These are phyloP conservation scores for Lizonia empirigonia DNA, from an alignment of 2,329 filamentous ascomycete genomes.

Conservation along the genomic window DNA sequence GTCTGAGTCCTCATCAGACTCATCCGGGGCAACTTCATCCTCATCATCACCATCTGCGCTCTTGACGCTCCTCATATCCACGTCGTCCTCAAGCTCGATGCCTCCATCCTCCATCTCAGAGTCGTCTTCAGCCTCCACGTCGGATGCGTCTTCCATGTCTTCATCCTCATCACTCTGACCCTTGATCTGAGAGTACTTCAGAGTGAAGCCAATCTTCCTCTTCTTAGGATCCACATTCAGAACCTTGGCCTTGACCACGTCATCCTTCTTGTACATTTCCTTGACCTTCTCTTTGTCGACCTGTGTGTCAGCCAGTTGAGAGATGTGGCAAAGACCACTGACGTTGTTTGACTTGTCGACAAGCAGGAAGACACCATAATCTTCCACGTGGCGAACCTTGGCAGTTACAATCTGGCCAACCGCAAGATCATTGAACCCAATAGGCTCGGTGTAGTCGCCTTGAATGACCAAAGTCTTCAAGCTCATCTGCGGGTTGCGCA, in stretches of 20 bases:
- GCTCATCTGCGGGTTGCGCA: slow-evolving; percentile 80
- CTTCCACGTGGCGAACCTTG: slow-evolving; percentile 89
- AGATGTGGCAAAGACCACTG: slow-evolving; percentile 90
- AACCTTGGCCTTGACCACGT: slow-evolving; percentile 90
- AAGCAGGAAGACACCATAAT: slow-evolving; percentile 93
- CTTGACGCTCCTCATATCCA: slow-evolving; percentile 54
- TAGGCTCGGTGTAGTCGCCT: slow-evolving; percentile 73
- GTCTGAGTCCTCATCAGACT: slow-evolving; percentile 42
- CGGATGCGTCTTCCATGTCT: slow-evolving; percentile 47
- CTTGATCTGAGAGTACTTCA: slow-evolving; percentile 91
- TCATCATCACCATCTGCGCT: slow-evolving; percentile 46
- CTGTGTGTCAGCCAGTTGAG: slow-evolving; percentile 83
- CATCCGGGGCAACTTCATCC: slow-evolving; percentile 43
- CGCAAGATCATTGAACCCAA: slow-evolving; percentile 78
- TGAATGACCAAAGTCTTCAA: slow-evolving; percentile 85
- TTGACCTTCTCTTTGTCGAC: slow-evolving; percentile 87
- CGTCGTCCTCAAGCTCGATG: slow-evolving; percentile 46
- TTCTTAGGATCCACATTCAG: slow-evolving; percentile 76
- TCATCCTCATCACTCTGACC: slow-evolving; percentile 54
- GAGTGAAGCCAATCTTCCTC: slow-evolving; percentile 82
- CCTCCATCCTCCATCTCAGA: slow-evolving; percentile 53
- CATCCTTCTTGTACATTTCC: slow-evolving; percentile 87
- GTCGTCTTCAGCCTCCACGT: slow-evolving; percentile 27
- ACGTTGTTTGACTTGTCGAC: slow-evolving; percentile 86
- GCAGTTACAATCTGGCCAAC: slow-evolving; percentile 83